Percentiles rank a stretch among this genome's conserved stretches.
Conservation (phyloP, 2,329 filamentous ascomycete genomes). For the Botryotinia globosa region DNA sequence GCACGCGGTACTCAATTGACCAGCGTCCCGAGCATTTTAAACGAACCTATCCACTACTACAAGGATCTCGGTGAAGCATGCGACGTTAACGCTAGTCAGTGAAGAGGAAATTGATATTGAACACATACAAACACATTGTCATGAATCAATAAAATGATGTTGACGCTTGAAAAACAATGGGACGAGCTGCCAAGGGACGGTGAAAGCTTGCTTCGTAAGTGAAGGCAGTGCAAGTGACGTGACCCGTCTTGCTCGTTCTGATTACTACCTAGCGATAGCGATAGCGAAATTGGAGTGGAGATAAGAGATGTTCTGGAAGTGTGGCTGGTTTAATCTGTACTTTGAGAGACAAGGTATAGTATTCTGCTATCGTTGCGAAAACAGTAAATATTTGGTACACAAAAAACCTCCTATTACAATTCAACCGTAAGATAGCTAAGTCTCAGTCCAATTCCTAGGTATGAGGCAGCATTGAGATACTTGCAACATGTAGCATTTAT, state of each 20-base stretch:
- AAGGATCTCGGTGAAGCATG: constrained; percentile 14
- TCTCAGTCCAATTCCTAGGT: not conserved
- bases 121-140: not conserved
- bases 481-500: not conserved
- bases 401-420: not conserved
- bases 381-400: not conserved
- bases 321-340: constrained; percentile 1
- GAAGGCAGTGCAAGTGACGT: not conserved
- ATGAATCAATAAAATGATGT: constrained; percentile 1
- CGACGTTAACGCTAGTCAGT: not conserved
- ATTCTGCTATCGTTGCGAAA: not conserved
- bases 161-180: not conserved
- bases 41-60: not conserved
- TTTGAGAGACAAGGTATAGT: not conserved
- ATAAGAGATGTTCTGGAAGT: constrained; percentile 9
- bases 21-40: not conserved
- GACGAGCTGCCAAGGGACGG: not conserved
- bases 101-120: not conserved
- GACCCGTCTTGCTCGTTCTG: not conserved
- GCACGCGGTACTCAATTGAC: not conserved
- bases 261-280: not conserved
- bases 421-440: not conserved
- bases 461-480: not conserved
- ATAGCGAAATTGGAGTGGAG: constrained; percentile 6
- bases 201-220: not conserved